Evolutionary conservation across 1,139 yeast genomes (phyloP).

Genomic region (Blastobotrys persicus): DNA sequence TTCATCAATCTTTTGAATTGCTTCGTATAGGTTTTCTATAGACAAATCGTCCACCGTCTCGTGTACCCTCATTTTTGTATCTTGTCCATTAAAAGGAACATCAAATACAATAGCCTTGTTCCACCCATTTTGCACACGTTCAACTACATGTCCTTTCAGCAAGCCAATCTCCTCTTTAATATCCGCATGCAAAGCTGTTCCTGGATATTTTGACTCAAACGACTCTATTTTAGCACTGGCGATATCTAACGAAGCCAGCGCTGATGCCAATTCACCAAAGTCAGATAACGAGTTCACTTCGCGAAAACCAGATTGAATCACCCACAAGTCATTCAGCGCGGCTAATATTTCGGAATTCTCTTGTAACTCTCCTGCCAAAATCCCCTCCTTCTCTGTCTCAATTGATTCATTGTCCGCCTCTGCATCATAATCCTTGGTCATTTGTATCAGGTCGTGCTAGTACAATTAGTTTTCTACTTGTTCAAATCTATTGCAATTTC

Average conservation of each 20-base stretch:
- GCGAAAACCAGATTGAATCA: slow-evolving; percentile 32
- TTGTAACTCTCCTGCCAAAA: slow-evolving; percentile 8
- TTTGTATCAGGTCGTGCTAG: slow-evolving; percentile 3
- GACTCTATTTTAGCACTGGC: slow-evolving; percentile 23
- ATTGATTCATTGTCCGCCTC: neutral
- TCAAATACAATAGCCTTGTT: slow-evolving; percentile 18
- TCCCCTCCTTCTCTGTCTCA: slow-evolving; percentile 9
- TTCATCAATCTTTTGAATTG: slow-evolving; percentile 22
- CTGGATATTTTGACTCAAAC: slow-evolving; percentile 22
- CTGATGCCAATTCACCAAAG: slow-evolving; percentile 29
- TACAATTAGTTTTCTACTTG: neutral
- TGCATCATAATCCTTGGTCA: slow-evolving; percentile 8
- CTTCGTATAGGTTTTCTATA: slow-evolving; percentile 22
- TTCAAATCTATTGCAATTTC: neutral
- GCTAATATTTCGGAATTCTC: slow-evolving; percentile 9
- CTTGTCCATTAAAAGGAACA: slow-evolving; percentile 1
- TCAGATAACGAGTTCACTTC: slow-evolving; percentile 30
- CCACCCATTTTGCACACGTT: slow-evolving; percentile 26
- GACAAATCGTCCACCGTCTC: slow-evolving; percentile 18
- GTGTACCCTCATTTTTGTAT: slow-evolving; percentile 17
- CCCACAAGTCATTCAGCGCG: slow-evolving; percentile 31
- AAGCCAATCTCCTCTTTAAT: slow-evolving; percentile 19
- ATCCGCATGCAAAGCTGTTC: slow-evolving; percentile 20
- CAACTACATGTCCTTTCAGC: slow-evolving; percentile 16
- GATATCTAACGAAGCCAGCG: slow-evolving; percentile 28